These are phyloP conservation scores for Flammula alnicola DNA, from an alignment of 1,284 basidiomycete species.

Conservation along the genomic window DNA sequence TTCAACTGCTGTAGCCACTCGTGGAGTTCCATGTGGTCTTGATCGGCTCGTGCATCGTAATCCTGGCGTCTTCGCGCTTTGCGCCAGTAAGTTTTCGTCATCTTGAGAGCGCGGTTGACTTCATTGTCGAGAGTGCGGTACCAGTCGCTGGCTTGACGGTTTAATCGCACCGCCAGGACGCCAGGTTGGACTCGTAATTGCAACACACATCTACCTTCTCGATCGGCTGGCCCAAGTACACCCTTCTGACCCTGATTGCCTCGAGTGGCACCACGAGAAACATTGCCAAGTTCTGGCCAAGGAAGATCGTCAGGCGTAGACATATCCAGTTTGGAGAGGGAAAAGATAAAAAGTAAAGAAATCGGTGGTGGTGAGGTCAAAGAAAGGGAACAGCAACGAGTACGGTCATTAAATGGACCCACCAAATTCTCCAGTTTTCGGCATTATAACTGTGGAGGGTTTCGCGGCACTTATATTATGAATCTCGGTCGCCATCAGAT, in stretches of 20 bases:
- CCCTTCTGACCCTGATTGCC: conserved; percentile 85
- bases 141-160: conserved; percentile 77
- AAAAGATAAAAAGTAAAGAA: conserved; percentile 32
- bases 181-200: conserved; percentile 81
- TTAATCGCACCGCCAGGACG: conserved; percentile 72
- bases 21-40: conserved; percentile 84
- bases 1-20: conserved; percentile 84
- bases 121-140: conserved; percentile 75
- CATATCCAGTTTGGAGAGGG: conserved; percentile 36
- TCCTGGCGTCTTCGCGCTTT: conserved; percentile 77
- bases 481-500: conserved; percentile 26
- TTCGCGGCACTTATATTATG: conserved; percentile 27
- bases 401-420: conserved; percentile 36
- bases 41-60: conserved; percentile 80
- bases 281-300: conserved; percentile 83
- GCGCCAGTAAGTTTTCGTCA: conserved; percentile 83
- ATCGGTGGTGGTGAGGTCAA: conserved; percentile 30
- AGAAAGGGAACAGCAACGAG: conserved; percentile 30
- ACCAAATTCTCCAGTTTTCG: conserved; percentile 30
- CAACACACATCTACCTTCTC: conserved; percentile 69
- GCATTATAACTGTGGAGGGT: conserved; percentile 36
- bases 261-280: conserved; percentile 79
- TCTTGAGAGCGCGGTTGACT: conserved; percentile 76
- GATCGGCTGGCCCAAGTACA: conserved; percentile 67
- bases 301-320: conserved; percentile 76